Conservation (phyloP, 2,329 filamentous ascomycete species). For the Tolypocladium tundrense region DNA sequence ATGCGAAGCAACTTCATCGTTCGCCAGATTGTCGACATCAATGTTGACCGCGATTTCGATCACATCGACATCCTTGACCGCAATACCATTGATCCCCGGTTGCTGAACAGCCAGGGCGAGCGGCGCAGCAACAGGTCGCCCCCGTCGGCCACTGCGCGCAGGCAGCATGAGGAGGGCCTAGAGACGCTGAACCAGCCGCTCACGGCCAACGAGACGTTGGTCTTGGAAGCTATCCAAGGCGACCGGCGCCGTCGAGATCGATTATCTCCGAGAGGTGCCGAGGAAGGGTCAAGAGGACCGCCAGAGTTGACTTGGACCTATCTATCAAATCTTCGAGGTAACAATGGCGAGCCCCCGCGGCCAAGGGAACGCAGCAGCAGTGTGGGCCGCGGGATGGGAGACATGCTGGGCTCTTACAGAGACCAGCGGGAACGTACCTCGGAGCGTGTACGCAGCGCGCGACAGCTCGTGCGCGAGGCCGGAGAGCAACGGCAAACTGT, state of each 20-base stretch:
- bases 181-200: constrained; percentile 40
- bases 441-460: constrained; percentile 22
- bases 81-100: constrained; percentile 41
- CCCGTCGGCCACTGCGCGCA: constrained; percentile 1
- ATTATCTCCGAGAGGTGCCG: constrained; percentile 15
- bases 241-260: constrained; percentile 42
- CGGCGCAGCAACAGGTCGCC: constrained; percentile 19
- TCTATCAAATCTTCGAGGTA: constrained; percentile 8
- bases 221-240: constrained; percentile 45
- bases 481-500: constrained; percentile 1
- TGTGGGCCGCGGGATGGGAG: constrained; percentile 26
- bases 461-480: constrained; percentile 20
- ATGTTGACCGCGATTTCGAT: constrained; percentile 45
- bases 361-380: constrained; percentile 24
- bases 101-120: constrained; percentile 36
- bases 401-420: constrained; percentile 26
- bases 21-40: constrained; percentile 59
- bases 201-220: constrained; percentile 42
- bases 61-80: constrained; percentile 47
- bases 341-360: constrained; percentile 15
- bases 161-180: constrained; percentile 18
- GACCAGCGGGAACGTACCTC: constrained; percentile 24
- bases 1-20: constrained; percentile 55
- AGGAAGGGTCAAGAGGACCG: constrained; percentile 11
- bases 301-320: constrained; percentile 10